Base-by-base conservation (phyloP, 2,329 filamentous ascomycete species). In the Cucurbitaria berberidis region DNA sequence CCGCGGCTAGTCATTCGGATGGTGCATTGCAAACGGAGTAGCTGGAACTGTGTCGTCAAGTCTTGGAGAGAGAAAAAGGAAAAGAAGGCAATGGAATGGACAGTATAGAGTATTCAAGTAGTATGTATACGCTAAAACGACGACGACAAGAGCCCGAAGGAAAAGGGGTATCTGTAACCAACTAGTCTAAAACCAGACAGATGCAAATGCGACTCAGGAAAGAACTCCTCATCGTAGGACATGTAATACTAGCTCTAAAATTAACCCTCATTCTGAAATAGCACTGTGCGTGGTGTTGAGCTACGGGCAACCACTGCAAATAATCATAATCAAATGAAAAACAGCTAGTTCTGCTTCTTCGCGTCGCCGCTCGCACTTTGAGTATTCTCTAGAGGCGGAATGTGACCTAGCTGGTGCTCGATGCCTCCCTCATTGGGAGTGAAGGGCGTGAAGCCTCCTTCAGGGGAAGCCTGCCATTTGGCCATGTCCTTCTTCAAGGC, bases 401-500 rank as follows among this genome's bases (percentile, higher is more conserved):
- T 71, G 29, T 62, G 56, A 36, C 68, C 68, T 8, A 69, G 40
- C 48, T 67, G 62, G 59, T 67, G 65, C 50, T 68, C 65, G 2
- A 34, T 19, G 1, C 63, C 59, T 2, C 32, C 48, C 5, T 63
- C 66, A 21, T 57, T 55, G 2, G 68, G 68, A 0, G 68, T 72
- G 15, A 68, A 59, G 1, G 66, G 66, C 2, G 59, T 60, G 18
- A 58, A 57, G 6, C 52, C 61, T 3, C 65, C 68, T 16, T 69
- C 67, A 1, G 72, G 72, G 1, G 65, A 69, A 1, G 64, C 69
- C 74, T 96, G 92, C 91, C 91, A 96, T 73, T 91, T 93, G 40
- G 88, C 84, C 8, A 99, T 92, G 69, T 99, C 95, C 49, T 86
- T 86, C 76, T 89, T 93, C 78, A 99, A 84, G 46, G 88, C 84